Evolutionary conservation across 495 filamentous ascomycete species (phyloP).

Genomic region (Thermochaetoides thermophila): DNA sequence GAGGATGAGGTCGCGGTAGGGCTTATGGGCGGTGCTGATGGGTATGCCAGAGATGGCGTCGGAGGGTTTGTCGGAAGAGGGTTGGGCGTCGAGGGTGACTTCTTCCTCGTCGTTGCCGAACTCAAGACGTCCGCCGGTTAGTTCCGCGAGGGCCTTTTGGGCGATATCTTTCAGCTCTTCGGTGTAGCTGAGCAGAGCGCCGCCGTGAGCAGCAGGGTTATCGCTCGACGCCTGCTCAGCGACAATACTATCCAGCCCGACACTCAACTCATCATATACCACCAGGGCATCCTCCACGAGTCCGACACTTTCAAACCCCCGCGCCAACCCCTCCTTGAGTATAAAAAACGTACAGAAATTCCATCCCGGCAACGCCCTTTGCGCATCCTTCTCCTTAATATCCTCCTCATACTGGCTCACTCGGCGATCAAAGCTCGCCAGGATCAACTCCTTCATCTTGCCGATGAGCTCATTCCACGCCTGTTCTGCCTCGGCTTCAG

Average conservation of each 20-base stretch:
- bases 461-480: conserved; percentile 70
- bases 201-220: conserved; percentile 42
- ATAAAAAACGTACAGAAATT: conserved; percentile 99
- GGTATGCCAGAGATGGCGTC: conserved; percentile 39
- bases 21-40: conserved; percentile 57
- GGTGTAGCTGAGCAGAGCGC: conserved; percentile 50
- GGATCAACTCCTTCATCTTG: conserved; percentile 75
- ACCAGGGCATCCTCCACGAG: conserved; percentile 88
- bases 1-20: conserved; percentile 83
- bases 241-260: conserved; percentile 69
- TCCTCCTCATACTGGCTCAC: conserved; percentile 95
- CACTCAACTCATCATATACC: conserved; percentile 80
- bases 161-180: conserved; percentile 51
- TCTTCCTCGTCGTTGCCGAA: conserved; percentile 31
- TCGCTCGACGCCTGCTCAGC: conserved; percentile 50
- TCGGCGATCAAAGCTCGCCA: conserved; percentile 78
- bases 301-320: conserved; percentile 91
- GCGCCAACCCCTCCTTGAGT: conserved; percentile 83
- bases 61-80: conserved; percentile 15
- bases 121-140: conserved; percentile 18
- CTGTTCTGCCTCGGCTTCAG: conserved; percentile 51
- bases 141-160: conserved; percentile 28
- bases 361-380: conserved; percentile 83
- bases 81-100: conserved; percentile 34
- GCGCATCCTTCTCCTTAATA: conserved; percentile 82